Evolutionary conservation across 371 early-diverging fungal species (phyloP).

Genomic region (Mortierella sp.): DNA sequence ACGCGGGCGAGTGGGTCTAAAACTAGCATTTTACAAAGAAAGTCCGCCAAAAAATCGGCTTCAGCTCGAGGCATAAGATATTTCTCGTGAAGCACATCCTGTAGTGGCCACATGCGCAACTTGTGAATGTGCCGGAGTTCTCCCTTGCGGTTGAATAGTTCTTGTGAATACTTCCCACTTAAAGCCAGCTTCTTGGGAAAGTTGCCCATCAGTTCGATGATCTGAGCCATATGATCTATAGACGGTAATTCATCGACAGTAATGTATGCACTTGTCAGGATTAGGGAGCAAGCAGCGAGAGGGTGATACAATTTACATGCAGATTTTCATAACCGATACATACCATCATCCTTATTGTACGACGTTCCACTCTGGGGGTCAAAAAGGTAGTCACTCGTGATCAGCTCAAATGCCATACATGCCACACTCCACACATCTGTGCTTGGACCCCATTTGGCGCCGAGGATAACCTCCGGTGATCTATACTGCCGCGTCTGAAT

Average conservation of each 20-base stretch:
- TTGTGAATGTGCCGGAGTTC: slow-evolving; percentile 89
- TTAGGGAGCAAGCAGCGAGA: background rate
- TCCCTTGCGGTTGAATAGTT: slow-evolving; percentile 58
- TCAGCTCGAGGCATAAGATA: slow-evolving; percentile 44
- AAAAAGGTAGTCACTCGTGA: slow-evolving; percentile 96
- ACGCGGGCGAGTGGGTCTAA: slow-evolving; percentile 33
- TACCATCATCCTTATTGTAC: slow-evolving; percentile 94
- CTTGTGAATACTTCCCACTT: slow-evolving; percentile 52
- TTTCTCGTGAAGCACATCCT: slow-evolving; percentile 72
- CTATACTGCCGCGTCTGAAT: slow-evolving; percentile 99
- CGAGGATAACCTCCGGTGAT: slow-evolving; percentile 97
- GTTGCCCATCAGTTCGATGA: slow-evolving; percentile 91
- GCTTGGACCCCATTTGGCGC: slow-evolving; percentile 91
- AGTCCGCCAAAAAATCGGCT: slow-evolving; percentile 42
- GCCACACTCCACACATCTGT: slow-evolving; percentile 99
- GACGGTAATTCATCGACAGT: background rate
- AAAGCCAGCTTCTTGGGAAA: slow-evolving; percentile 72
- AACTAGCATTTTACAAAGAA: slow-evolving; percentile 36
- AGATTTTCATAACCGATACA: slow-evolving; percentile 5
- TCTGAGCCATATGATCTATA: slow-evolving; percentile 96
- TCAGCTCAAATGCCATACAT: slow-evolving; percentile 92
- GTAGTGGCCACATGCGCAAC: slow-evolving; percentile 84
- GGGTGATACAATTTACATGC: background rate
- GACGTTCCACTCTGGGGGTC: slow-evolving; percentile 86
- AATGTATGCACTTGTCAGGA: background rate